Percentiles rank a stretch among this genome's conserved stretches.
These are phyloP conservation scores for Candida pseudofarinosa DNA, from an alignment of 805 yeast species.

Conservation along the genomic window DNA sequence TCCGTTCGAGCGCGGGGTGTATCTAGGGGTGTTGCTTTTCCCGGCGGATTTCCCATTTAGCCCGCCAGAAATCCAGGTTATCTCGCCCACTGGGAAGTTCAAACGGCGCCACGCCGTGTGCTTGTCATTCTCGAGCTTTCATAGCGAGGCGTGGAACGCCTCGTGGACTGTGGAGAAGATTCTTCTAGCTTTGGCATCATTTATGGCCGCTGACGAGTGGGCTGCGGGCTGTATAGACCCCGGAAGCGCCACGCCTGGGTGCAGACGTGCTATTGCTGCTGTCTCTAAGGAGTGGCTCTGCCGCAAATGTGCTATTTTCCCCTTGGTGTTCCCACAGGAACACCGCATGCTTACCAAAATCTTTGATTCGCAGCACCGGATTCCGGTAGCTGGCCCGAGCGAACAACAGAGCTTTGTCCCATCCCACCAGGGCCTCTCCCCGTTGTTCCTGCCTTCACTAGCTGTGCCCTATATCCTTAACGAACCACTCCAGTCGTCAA, in stretches of 20 bases:
- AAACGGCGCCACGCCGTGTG: constrained; percentile 9
- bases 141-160: constrained; percentile 13
- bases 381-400: too few species aligned
- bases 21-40: constrained; percentile 12
- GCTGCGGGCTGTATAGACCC: constrained; percentile 9
- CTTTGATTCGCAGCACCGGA: background rate
- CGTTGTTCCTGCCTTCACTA: background rate
- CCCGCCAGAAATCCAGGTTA: constrained; percentile 17
- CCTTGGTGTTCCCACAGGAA: constrained; percentile 11
- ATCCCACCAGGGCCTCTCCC: too few species aligned
- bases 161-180: constrained; percentile 15
- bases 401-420: too few species aligned
- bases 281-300: constrained; percentile 12
- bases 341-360: constrained; percentile 5
- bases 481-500: constrained; percentile 4
- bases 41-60: constrained; percentile 12
- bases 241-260: background rate
- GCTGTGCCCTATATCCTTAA: constrained; percentile 4
- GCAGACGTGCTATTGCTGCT: constrained; percentile 3
- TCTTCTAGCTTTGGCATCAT: constrained; percentile 12
- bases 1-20: constrained; percentile 11
- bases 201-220: constrained; percentile 10
- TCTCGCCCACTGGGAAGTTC: constrained; percentile 14
- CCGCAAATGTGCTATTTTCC: constrained; percentile 9
- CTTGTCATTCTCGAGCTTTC: constrained; percentile 12